A percentile compares a stretch with the other conserved stretches of the same genome.
Evolutionary conservation across 164 flowering plant species (phyloP).

Genomic region (Vitis labrusca): DNA sequence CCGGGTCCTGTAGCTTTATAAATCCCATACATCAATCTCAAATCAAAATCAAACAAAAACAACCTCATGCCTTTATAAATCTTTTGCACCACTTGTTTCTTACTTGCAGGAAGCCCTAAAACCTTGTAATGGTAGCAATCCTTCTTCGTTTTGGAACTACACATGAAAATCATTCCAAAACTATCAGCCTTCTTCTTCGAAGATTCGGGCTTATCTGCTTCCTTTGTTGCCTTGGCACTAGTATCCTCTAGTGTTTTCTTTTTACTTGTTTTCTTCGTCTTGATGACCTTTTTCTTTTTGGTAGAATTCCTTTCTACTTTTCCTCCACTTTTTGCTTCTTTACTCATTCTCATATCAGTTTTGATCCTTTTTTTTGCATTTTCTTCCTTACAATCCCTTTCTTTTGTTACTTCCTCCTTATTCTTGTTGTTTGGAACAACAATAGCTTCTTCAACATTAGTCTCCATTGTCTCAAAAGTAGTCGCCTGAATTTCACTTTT

Average conservation of each 20-base stretch:
- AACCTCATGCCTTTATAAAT: conserved; percentile 54
- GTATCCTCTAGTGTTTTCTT: conserved; percentile 3
- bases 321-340: not conserved
- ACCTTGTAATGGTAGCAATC: conserved; percentile 56
- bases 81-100: conserved; percentile 43
- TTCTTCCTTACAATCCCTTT: conserved; percentile 4
- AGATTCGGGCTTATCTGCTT: conserved; percentile 21
- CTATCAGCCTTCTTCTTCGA: conserved; percentile 24
- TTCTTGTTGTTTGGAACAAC: not conserved
- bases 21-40: conserved; percentile 58
- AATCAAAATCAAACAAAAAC: conserved; percentile 56
- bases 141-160: conserved; percentile 55
- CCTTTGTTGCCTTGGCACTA: conserved; percentile 1
- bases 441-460: not conserved
- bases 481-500: too few relatives aligned
- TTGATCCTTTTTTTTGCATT: not conserved
- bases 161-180: conserved; percentile 65
- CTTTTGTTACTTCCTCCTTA: conserved; percentile 15
- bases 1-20: conserved; percentile 62
- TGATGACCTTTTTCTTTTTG: conserved; percentile 10
- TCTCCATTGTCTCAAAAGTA: too few relatives aligned
- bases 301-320: conserved; percentile 5
- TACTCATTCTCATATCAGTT: too few relatives aligned
- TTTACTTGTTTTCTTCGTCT: conserved; percentile 14
- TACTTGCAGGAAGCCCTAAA: conserved; percentile 55